Evolutionary conservation across 257 asterid species (phyloP).

Genomic region (Primulina huaijiensis): DNA sequence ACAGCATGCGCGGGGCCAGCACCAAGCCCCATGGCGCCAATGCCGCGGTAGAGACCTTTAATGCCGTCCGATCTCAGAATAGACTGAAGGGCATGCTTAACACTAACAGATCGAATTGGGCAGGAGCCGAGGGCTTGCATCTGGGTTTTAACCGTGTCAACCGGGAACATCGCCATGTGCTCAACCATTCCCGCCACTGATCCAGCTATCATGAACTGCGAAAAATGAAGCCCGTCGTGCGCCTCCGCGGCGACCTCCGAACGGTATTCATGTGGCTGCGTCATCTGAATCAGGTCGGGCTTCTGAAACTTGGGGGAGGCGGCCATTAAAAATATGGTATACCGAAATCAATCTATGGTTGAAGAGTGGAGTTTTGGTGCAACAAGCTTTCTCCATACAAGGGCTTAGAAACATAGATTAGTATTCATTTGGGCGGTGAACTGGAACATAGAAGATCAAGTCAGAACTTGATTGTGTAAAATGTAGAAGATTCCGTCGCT

Average conservation of each 20-base stretch:
- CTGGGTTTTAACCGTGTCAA: slow-evolving; percentile 84
- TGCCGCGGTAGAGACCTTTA: slow-evolving; percentile 79
- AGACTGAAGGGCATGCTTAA: slow-evolving; percentile 58
- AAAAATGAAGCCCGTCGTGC: slow-evolving; percentile 85
- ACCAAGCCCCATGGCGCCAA: slow-evolving; percentile 94
- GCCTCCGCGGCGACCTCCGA: slow-evolving; percentile 38
- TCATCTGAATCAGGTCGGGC: slow-evolving; percentile 51
- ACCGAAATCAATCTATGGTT: slow-evolving; percentile 20
- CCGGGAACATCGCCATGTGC: slow-evolving; percentile 98
- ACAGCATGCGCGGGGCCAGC: slow-evolving; percentile 99
- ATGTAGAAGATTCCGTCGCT: slow-evolving; percentile 5
- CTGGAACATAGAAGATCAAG: background rate
- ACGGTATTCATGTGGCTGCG: slow-evolving; percentile 53
- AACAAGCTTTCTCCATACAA: slow-evolving; percentile 26
- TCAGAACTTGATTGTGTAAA: background rate
- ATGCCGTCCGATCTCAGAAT: slow-evolving; percentile 68
- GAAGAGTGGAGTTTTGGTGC: background rate
- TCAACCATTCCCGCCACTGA: slow-evolving; percentile 88
- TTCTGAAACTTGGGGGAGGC: slow-evolving; percentile 67
- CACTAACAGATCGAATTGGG: slow-evolving; percentile 65
- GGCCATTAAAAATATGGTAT: slow-evolving; percentile 44
- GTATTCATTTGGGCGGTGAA: slow-evolving; percentile 1
- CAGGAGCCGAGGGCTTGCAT: slow-evolving; percentile 94
- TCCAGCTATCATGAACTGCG: slow-evolving; percentile 95
- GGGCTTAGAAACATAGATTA: slow-evolving; percentile 13